phyloP scores from a whole-genome alignment of 2,329 filamentous ascomycete species.

The Xylaria polymorpha region DNA sequence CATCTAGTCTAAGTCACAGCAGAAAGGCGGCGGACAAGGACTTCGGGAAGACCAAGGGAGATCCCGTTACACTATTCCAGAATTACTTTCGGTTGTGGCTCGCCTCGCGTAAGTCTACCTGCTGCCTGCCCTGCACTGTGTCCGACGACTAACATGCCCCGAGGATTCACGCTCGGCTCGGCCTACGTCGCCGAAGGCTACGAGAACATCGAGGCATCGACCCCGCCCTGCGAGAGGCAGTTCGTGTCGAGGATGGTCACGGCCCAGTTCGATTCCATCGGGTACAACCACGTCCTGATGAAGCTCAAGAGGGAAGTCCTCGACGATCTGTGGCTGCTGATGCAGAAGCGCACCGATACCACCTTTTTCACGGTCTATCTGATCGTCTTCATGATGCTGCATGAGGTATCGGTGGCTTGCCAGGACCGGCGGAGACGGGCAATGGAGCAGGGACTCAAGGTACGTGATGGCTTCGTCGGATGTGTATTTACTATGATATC shows the following conservation, averaged over 20 bases:
- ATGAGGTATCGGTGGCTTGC: conserved; percentile 52
- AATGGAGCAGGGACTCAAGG: conserved; percentile 50
- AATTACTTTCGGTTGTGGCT: conserved; percentile 60
- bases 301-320: conserved; percentile 44
- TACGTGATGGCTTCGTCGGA: conserved; percentile 35
- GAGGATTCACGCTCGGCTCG: conserved; percentile 60
- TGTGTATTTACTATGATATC: not conserved
- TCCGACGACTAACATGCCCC: not conserved
- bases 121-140: not conserved
- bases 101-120: conserved; percentile 56
- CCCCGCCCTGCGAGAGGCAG: conserved; percentile 46
- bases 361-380: conserved; percentile 49
- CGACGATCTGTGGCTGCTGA: conserved; percentile 46
- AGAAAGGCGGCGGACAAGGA: conserved; percentile 24
- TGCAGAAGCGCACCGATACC: conserved; percentile 45
- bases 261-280: conserved; percentile 50
- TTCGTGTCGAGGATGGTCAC: conserved; percentile 53
- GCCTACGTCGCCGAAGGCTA: conserved; percentile 54
- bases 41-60: conserved; percentile 42
- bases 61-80: conserved; percentile 51
- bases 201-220: conserved; percentile 51
- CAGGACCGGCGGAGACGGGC: conserved; percentile 54
- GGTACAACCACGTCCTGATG: conserved; percentile 40
- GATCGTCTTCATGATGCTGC: conserved; percentile 49
- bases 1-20: conserved; percentile 29